phyloP scores from a whole-genome alignment of 2,329 filamentous ascomycete species.

The Verticillium tricorpus region DNA sequence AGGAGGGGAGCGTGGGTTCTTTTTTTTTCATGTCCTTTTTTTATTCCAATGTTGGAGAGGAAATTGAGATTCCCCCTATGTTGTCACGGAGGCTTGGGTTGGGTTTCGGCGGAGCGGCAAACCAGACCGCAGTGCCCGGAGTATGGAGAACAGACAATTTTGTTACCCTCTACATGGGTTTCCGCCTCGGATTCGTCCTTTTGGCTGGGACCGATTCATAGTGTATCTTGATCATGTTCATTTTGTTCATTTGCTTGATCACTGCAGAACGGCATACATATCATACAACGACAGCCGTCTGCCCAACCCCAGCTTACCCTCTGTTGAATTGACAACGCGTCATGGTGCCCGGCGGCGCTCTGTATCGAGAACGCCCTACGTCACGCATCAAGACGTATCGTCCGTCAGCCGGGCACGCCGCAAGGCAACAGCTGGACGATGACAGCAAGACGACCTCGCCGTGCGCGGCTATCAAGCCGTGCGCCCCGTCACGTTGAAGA shows the following conservation, averaged over 20 bases:
- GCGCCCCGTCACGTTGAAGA: constrained; percentile 20
- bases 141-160: background rate
- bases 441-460: too few relatives aligned
- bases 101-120: background rate
- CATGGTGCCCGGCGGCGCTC: too few relatives aligned
- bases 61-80: background rate
- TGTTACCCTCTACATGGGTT: too few relatives aligned
- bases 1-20: background rate
- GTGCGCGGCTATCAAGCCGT: background rate
- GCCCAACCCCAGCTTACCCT: too few relatives aligned
- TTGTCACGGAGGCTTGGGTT: background rate
- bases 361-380: too few relatives aligned
- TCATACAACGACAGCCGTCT: too few relatives aligned
- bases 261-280: too few relatives aligned
- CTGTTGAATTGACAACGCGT: background rate
- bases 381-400: background rate
- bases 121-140: background rate
- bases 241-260: too few relatives aligned
- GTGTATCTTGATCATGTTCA: too few relatives aligned
- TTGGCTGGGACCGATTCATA: too few relatives aligned
- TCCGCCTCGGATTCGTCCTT: too few relatives aligned
- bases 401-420: background rate
- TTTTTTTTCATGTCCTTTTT: constrained; percentile 8
- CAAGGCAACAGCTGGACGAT: too few relatives aligned
- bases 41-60: background rate